Base-by-base conservation (phyloP, 2,329 filamentous ascomycete species). In the Hypoxylon sp. region DNA sequence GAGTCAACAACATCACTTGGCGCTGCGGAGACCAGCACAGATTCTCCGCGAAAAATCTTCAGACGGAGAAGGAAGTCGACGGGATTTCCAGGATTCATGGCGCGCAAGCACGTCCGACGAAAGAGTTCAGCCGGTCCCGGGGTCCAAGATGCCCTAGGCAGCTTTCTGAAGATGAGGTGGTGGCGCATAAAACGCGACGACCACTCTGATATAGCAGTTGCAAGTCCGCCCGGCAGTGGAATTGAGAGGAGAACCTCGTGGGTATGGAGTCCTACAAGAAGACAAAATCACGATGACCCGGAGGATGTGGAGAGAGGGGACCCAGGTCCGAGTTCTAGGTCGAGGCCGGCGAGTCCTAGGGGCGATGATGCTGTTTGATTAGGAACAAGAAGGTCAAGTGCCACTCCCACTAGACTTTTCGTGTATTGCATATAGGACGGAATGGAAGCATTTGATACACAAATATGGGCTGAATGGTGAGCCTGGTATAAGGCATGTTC, bases 1-100 rank as follows among this genome's bases (percentile, higher is more conserved):
- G 63, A 62, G 44, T 67, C 64, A 4, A 52, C 58, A 8, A 58
- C 63, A 12, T 67, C 70, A 3, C 34, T 63, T 37, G 53, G 61
- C 56, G 38, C 65, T 21, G 43, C 45, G 26, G 63, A 59, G 20
- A 45, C 51, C 36, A 38, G 43, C 9, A 62, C 37, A 6, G 59
- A 63, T 11, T 59, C 48, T 12, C 64, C 64, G 55, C 63, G 62
- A 45, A 68, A 56, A 45, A 62, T 51, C 9, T 71, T 64, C 55
- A 74, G 78, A 9, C 71, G 78, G 20, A 70, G 83, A 31, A 72
- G 83, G 59, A 82, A 78, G 61, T 85, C 82, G 11, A 85, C 81
- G 0, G 83, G 83, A 0, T 86, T 87, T 54, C 82, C 81, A 0
- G 81, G 83, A 0, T 83, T 86, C 46, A 80, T 77, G 4, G 81